Percentiles rank a stretch among this genome's conserved stretches.
Evolutionary conservation across 257 asterid species (phyloP).

Genomic region (Plantago elongata): DNA sequence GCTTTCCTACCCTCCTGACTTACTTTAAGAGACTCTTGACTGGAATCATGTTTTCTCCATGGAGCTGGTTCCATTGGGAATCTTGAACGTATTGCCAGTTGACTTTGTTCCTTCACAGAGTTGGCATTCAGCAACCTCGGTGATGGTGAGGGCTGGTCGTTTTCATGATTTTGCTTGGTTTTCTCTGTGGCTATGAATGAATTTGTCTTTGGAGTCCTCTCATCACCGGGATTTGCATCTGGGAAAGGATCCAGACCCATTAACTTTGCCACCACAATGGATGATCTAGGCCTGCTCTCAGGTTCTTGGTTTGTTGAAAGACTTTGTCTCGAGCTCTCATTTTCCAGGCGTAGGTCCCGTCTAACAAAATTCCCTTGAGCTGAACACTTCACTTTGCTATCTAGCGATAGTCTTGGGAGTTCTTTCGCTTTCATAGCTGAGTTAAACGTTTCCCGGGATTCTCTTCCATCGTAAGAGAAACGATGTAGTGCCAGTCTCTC

Average conservation of each 20-base stretch:
- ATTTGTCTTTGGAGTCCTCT: slow-evolving; percentile 29
- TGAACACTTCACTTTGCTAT: slow-evolving; percentile 63
- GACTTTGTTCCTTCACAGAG: slow-evolving; percentile 28
- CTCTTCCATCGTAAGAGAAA: slow-evolving; percentile 84
- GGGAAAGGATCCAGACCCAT: slow-evolving; percentile 88
- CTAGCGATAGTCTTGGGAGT: slow-evolving; percentile 80
- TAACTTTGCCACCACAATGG: slow-evolving; percentile 75
- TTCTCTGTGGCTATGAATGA: slow-evolving; percentile 27
- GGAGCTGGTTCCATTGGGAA: slow-evolving; percentile 86
- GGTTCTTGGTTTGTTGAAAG: slow-evolving; percentile 34
- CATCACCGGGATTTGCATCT: slow-evolving; percentile 32
- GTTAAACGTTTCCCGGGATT: slow-evolving; percentile 44
- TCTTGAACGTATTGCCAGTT: slow-evolving; percentile 31
- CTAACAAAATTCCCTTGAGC: slow-evolving; percentile 39
- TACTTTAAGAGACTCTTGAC: slow-evolving; percentile 37
- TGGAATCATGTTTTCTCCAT: slow-evolving; percentile 57
- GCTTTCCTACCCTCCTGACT: slow-evolving; percentile 34
- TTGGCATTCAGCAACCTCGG: slow-evolving; percentile 27
- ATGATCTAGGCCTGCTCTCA: slow-evolving; percentile 46
- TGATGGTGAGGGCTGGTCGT: slow-evolving; percentile 42
- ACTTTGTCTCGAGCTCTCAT: slow-evolving; percentile 24
- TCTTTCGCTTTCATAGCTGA: slow-evolving; percentile 53
- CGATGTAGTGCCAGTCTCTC: slow-evolving; percentile 49
- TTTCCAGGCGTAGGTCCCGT: slow-evolving; percentile 34
- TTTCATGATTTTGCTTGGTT: slow-evolving; percentile 38